Evolutionary conservation across 225 moss, liverwort and hornwort species (phyloP).

Genomic region (Polytrichum formosum): DNA sequence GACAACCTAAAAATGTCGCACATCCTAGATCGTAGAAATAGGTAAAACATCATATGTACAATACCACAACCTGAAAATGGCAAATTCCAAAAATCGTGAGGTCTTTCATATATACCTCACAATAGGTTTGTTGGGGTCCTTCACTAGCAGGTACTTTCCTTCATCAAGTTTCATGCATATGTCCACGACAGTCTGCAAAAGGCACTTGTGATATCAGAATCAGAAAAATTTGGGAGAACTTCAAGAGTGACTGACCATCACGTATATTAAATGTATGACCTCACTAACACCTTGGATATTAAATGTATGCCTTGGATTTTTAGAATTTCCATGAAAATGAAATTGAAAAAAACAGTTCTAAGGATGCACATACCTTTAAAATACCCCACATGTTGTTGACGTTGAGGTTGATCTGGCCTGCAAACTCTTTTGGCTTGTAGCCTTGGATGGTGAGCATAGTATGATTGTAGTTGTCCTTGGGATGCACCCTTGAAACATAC

Average conservation of each 20-base stretch:
- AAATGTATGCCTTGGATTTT: too few species aligned
- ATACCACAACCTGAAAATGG: neutral
- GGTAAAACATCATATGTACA: too few species aligned
- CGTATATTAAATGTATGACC: too few species aligned
- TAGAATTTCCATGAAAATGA: neutral
- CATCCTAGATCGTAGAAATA: too few species aligned
- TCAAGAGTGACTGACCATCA: too few species aligned
- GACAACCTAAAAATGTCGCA: neutral
- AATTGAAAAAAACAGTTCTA: neutral
- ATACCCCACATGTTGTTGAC: constrained; percentile 81
- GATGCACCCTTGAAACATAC: constrained; percentile 69
- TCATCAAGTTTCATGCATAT: constrained; percentile 73
- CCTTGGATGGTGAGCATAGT: constrained; percentile 58
- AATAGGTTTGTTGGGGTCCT: constrained; percentile 64
- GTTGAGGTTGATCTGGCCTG: constrained; percentile 62
- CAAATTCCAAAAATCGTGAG: neutral
- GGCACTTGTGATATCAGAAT: neutral
- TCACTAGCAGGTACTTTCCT: constrained; percentile 65
- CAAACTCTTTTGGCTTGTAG: constrained; percentile 69
- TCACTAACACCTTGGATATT: too few species aligned
- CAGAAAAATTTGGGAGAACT: too few species aligned
- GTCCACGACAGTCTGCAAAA: constrained; percentile 49
- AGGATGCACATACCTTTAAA: constrained; percentile 25
- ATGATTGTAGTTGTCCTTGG: constrained; percentile 68
- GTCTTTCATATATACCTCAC: constrained; percentile 29